phyloP scores from a whole-genome alignment of 2,329 filamentous ascomycete species.

The Madurella mycetomatis region DNA sequence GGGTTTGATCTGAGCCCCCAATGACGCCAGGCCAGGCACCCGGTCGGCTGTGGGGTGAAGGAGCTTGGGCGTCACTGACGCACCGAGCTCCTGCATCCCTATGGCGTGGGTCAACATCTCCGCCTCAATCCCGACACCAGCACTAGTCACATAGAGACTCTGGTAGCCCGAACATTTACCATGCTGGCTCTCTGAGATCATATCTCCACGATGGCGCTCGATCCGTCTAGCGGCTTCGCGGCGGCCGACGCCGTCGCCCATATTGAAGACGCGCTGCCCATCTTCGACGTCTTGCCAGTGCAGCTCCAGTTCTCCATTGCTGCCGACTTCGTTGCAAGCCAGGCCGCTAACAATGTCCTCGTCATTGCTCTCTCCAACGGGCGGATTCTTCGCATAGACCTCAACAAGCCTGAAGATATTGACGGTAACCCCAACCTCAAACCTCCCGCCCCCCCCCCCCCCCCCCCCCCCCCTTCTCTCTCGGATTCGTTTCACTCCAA shows the following conservation, averaged over 20 bases:
- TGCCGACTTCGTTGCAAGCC: conserved; percentile 91
- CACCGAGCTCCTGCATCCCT: not conserved
- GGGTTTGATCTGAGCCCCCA: not conserved
- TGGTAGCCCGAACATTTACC: not conserved
- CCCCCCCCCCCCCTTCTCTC: too few relatives aligned
- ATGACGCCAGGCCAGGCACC: too few relatives aligned
- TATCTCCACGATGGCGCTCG: conserved; percentile 59
- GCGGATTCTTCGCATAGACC: conserved; percentile 87
- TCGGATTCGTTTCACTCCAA: not conserved
- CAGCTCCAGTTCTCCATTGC: conserved; percentile 92
- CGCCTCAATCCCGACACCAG: not conserved
- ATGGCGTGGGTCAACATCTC: not conserved
- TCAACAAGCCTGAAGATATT: conserved; percentile 91
- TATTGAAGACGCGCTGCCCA: conserved; percentile 59
- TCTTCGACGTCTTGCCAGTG: conserved; percentile 91
- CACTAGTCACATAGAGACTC: not conserved
- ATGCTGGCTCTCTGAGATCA: conserved; percentile 16
- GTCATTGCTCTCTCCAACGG: conserved; percentile 88
- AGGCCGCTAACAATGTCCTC: conserved; percentile 96
- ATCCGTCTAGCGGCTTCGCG: conserved; percentile 67
- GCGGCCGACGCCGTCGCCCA: conserved; percentile 57
- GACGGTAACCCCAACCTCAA: too few relatives aligned
- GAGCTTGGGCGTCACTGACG: not conserved
- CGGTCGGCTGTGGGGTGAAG: too few relatives aligned
- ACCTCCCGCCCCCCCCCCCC: too few relatives aligned